Evolutionary conservation across 345 rosid species (phyloP), one percentile per base, ranked within the genome.

Genomic region (Citrus mangshanensis): DNA sequence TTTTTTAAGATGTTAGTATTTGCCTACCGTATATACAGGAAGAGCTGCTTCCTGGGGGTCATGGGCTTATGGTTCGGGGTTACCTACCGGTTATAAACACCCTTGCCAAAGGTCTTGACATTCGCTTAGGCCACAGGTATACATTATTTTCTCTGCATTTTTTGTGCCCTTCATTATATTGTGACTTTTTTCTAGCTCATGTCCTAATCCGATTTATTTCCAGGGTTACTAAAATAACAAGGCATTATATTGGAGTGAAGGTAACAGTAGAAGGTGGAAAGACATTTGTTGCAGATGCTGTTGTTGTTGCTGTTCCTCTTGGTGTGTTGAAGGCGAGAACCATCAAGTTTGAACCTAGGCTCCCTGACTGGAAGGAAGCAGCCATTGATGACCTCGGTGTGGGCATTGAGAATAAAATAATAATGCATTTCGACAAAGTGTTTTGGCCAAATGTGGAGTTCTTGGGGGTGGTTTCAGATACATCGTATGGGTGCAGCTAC

Each of bases 361-460:
- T 96, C 38, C 98, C 98, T 9, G 95, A 91, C 34, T 96, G 99
- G 97, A 96, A 96, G 83, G 95, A 94, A 87, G 90, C 87, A 68
- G 98, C 98, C n/a, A 94, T 96, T 76, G 78, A 88, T 1, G 93
- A 91, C 54, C 91, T 96, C 2, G 99, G 99, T 35, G 92, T 96
- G 81, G 99, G 99, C 38, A 89, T 91, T 66, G 98, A 96, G 86
- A 96, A 96, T 81, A 94, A 96, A 87, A 90, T 96, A 68, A 75
- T 86, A 27, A 77, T 94, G 79, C 96, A 91, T 75, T 96, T 96
- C 24, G 95, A 90, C 60, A 86, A 90, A 58, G 98, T 96, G 73
- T 96, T 96, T 79, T 96, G 99, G 98, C 98, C 99, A 12, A 94
- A 94, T 69, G 99, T 96, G 65, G 99, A 96, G 91, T 96, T 94